Percentiles rank a stretch among this genome's conserved stretches.
These are phyloP conservation scores for Colletotrichum sp. DNA, from an alignment of 2,329 filamentous ascomycete species.

Conservation along the genomic window DNA sequence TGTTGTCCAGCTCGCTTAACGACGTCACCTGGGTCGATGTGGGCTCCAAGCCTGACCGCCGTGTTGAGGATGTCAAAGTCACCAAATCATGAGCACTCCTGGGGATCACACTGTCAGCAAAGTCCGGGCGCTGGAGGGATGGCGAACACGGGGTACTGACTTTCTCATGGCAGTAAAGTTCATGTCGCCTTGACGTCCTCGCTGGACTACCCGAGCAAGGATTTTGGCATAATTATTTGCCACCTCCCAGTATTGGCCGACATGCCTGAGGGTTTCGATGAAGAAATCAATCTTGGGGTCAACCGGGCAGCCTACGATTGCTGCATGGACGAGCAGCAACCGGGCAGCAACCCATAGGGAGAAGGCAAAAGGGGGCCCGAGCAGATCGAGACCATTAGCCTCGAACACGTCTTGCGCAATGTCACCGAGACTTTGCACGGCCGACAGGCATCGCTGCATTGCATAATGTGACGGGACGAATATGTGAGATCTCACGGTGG, in stretches of 20 bases:
- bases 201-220: constrained; percentile 40
- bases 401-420: constrained; percentile 48
- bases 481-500: constrained; percentile 41
- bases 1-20: constrained; percentile 44
- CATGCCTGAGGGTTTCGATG: constrained; percentile 43
- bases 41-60: constrained; percentile 40
- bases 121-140: not conserved
- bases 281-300: constrained; percentile 47
- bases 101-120: not conserved
- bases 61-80: constrained; percentile 36
- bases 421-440: constrained; percentile 46
- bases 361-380: constrained; percentile 49
- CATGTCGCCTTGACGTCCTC: constrained; percentile 37
- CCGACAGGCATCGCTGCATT: constrained; percentile 48
- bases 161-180: constrained; percentile 43
- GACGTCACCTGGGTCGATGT: constrained; percentile 42
- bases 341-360: constrained; percentile 47
- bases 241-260: constrained; percentile 48
- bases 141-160: constrained; percentile 27
- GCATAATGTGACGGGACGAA: constrained; percentile 48
- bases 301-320: constrained; percentile 37
- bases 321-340: constrained; percentile 44
- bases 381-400: constrained; percentile 44
- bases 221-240: constrained; percentile 46
- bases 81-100: constrained; percentile 45